These are phyloP conservation scores for Clathrospora elynae DNA, from an alignment of 2,329 filamentous ascomycete species.

Conservation along the genomic window DNA sequence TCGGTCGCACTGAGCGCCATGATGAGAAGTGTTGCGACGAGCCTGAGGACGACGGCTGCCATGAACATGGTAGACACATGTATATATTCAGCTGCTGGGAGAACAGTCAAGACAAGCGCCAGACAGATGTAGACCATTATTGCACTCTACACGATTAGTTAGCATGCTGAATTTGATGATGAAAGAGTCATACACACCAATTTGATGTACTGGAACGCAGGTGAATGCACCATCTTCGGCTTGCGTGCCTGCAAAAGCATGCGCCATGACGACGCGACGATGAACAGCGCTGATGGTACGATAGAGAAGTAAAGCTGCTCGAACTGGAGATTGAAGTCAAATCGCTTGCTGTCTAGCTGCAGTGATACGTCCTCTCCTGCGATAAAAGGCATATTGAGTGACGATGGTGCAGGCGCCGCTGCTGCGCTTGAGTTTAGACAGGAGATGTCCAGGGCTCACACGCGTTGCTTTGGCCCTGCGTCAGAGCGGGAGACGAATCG, in stretches of 20 bases:
- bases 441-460: too few species aligned
- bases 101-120: slow-evolving; percentile 35
- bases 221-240: slow-evolving; percentile 38
- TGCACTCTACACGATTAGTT: slow-evolving; percentile 16
- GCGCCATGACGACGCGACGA: slow-evolving; percentile 41
- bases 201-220: slow-evolving; percentile 12
- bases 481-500: too few species aligned
- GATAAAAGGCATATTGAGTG: neutral
- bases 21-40: slow-evolving; percentile 27
- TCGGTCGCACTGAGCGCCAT: slow-evolving; percentile 18
- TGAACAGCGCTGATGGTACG: slow-evolving; percentile 36
- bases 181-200: slow-evolving; percentile 2
- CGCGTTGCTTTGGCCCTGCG: too few species aligned
- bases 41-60: slow-evolving; percentile 33
- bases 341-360: slow-evolving; percentile 2
- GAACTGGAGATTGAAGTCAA: slow-evolving; percentile 43
- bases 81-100: slow-evolving; percentile 21
- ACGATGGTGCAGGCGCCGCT: too few species aligned
- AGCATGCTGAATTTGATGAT: slow-evolving; percentile 9
- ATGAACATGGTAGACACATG: slow-evolving; percentile 28
- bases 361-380: neutral
- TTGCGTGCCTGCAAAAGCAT: slow-evolving; percentile 34
- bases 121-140: slow-evolving; percentile 27
- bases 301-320: slow-evolving; percentile 45
- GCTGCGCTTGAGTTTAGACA: too few species aligned